Evolutionary conservation across 2,329 filamentous ascomycete species (phyloP).

Genomic region (Pezicula radicicola): DNA sequence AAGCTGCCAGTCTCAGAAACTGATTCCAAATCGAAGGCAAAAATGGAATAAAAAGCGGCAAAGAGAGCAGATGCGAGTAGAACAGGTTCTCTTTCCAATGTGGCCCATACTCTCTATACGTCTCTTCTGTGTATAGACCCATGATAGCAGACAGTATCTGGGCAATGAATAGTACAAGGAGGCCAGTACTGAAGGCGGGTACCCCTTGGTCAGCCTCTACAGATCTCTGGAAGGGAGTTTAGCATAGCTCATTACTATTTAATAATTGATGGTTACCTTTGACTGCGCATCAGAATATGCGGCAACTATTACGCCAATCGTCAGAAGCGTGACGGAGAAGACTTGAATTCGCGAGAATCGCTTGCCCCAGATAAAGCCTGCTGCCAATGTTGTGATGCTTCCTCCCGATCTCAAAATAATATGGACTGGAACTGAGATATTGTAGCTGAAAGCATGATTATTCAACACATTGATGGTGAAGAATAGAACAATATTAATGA

Average conservation of each 20-base stretch:
- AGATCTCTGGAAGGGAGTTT: conserved; percentile 17
- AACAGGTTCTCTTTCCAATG: conserved; percentile 97
- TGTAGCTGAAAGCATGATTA: conserved; percentile 96
- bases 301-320: conserved; percentile 79
- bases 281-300: conserved; percentile 85
- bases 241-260: conserved; percentile 5
- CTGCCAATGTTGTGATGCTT: conserved; percentile 90
- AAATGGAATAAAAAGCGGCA: conserved; percentile 75
- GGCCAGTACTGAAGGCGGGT: conserved; percentile 62
- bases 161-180: conserved; percentile 79
- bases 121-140: conserved; percentile 91
- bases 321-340: conserved; percentile 77
- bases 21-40: conserved; percentile 62
- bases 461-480: conserved; percentile 94
- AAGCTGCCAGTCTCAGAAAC: conserved; percentile 60
- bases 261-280: conserved; percentile 55
- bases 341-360: conserved; percentile 78
- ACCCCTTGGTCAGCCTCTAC: conserved; percentile 28
- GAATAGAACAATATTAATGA: conserved; percentile 86
- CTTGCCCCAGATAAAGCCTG: conserved; percentile 86
- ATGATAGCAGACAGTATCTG: conserved; percentile 91
- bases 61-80: conserved; percentile 77
- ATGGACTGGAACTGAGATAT: conserved; percentile 93
- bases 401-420: conserved; percentile 95
- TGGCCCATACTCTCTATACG: conserved; percentile 80